A percentile compares a stretch with the other conserved stretches of the same genome.
Conservation (phyloP, 768 basidiomycete genomes). For the Leccinum arenicola region DNA sequence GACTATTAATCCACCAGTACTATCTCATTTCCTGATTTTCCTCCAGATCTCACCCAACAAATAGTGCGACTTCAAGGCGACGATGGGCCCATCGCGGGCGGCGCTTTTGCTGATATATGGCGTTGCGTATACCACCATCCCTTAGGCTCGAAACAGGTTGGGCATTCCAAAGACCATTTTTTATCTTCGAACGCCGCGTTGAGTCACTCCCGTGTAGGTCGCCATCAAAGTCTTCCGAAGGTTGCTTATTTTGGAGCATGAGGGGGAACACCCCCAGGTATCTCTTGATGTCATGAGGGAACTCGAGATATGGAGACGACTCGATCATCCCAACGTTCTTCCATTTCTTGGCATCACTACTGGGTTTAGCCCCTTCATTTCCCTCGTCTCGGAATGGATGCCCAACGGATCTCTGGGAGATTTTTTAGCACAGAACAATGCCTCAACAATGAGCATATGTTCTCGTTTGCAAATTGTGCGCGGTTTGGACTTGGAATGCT, state of each 20-base stretch:
- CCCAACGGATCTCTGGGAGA: slow-evolving; percentile 3
- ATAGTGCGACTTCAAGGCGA: background rate
- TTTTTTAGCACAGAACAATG: slow-evolving; percentile 4
- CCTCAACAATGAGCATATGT: background rate
- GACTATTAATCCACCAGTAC: background rate
- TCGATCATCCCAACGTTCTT: slow-evolving; percentile 16
- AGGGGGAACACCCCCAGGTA: background rate
- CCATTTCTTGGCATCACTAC: slow-evolving; percentile 17
- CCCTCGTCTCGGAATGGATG: slow-evolving; percentile 17
- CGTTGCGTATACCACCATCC: slow-evolving; percentile 1
- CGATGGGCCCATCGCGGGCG: slow-evolving; percentile 1
- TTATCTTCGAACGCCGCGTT: background rate
- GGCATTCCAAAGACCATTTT: background rate
- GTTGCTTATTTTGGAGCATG: background rate
- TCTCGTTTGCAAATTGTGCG: slow-evolving; percentile 11
- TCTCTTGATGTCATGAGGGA: slow-evolving; percentile 9
- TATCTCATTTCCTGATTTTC: slow-evolving; percentile 16
- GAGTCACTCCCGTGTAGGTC: slow-evolving; percentile 2
- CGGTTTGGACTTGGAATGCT: background rate
- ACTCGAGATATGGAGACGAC: slow-evolving; percentile 16
- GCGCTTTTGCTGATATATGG: slow-evolving; percentile 13
- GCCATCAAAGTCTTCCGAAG: slow-evolving; percentile 12
- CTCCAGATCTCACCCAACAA: slow-evolving; percentile 11
- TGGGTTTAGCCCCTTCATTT: slow-evolving; percentile 5
- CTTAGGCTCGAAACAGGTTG: background rate